These are phyloP conservation scores for Singerocomus inundabilis DNA, from an alignment of 1,284 basidiomycete genomes.

Conservation along the genomic window DNA sequence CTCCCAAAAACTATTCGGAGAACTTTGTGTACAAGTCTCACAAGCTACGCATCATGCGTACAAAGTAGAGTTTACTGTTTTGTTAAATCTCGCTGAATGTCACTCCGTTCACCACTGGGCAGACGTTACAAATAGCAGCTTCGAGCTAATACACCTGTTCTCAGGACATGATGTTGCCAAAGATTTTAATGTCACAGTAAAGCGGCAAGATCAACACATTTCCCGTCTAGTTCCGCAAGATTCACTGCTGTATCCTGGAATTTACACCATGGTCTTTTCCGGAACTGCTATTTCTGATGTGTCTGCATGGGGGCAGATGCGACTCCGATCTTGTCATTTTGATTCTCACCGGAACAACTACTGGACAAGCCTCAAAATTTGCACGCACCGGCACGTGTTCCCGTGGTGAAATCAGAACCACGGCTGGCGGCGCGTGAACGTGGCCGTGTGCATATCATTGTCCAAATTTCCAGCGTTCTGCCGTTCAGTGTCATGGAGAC, in stretches of 20 bases:
- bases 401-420: neutral
- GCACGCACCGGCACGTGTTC: neutral
- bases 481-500: too few relatives aligned
- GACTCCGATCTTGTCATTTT: neutral
- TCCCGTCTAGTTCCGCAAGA: neutral
- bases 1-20: slow-evolving; percentile 90
- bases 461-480: too few relatives aligned
- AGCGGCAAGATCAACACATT: neutral
- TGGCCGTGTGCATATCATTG: neutral
- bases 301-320: neutral
- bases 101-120: neutral
- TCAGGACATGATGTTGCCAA: neutral
- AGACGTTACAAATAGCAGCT: neutral
- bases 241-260: neutral
- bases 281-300: neutral
- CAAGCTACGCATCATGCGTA: slow-evolving; percentile 85
- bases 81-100: slow-evolving; percentile 10
- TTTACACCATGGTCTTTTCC: neutral
- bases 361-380: neutral
- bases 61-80: slow-evolving; percentile 67
- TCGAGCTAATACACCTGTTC: neutral
- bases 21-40: slow-evolving; percentile 87
- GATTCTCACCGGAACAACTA: neutral
- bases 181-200: neutral
- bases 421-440: neutral